Percentiles rank a stretch among this genome's conserved stretches.
Evolutionary conservation across 805 yeast genomes (phyloP).

Genomic region (Wickerhamomyces rabaulensis): DNA sequence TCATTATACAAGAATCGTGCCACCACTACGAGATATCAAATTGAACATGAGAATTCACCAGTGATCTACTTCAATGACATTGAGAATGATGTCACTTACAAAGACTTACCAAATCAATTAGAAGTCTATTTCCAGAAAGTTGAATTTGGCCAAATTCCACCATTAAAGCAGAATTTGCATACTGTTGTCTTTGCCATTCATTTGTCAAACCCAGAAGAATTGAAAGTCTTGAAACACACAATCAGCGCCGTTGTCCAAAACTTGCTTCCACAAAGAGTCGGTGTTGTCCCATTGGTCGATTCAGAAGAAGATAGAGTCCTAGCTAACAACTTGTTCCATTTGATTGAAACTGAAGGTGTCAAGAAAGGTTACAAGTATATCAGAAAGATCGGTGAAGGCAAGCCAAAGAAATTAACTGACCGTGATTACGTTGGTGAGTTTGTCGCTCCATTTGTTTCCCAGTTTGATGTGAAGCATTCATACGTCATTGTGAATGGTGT

Average conservation of each 20-base stretch:
- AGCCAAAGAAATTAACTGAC: conserved; percentile 10
- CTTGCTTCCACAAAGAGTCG: conserved; percentile 74
- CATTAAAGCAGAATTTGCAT: conserved; percentile 67
- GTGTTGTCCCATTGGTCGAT: conserved; percentile 60
- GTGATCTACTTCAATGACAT: conserved; percentile 76
- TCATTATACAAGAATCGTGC: conserved; percentile 16
- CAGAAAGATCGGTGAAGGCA: conserved; percentile 9
- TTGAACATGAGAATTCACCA: conserved; percentile 26
- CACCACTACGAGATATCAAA: conserved; percentile 20
- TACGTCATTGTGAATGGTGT: conserved; percentile 71
- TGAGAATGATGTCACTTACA: conserved; percentile 55
- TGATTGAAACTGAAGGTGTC: conserved; percentile 11
- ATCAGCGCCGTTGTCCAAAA: conserved; percentile 45
- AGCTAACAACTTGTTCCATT: conserved; percentile 17
- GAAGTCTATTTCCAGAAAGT: conserved; percentile 40
- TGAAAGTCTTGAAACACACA: conserved; percentile 44
- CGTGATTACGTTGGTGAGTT: conserved; percentile 16
- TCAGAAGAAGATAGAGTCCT: conserved; percentile 14
- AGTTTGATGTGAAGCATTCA: conserved; percentile 42
- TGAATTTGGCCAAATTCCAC: conserved; percentile 61
- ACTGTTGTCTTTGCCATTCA: conserved; percentile 67
- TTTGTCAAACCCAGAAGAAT: conserved; percentile 46
- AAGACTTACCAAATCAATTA: conserved; percentile 38
- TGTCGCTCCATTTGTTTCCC: conserved; percentile 24
- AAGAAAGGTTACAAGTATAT: conserved; percentile 14